Evolutionary conservation across 306 rosid genomes (phyloP).

Genomic region (Oxytropis ochrocephala): DNA sequence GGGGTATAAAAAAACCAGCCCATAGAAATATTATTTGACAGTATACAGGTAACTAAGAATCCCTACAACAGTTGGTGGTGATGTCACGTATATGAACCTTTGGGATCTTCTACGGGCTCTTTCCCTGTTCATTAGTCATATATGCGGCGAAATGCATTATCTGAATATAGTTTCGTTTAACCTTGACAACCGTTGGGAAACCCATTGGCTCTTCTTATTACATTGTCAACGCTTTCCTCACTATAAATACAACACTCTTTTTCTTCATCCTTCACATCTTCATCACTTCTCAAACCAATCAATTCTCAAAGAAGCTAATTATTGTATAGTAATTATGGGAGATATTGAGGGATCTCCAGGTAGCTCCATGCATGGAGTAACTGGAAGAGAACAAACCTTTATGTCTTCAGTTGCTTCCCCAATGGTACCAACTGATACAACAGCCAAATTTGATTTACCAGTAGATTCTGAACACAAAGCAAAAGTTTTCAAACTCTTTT

Average conservation of each 20-base stretch:
- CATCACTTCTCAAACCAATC: not conserved
- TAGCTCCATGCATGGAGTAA: constrained; percentile 97
- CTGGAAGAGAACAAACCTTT: constrained; percentile 66
- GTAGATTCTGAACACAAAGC: constrained; percentile 85
- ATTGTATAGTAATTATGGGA: constrained; percentile 17
- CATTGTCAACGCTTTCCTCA: constrained; percentile 38
- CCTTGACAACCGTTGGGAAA: constrained; percentile 6
- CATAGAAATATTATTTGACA: not conserved
- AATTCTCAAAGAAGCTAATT: not conserved
- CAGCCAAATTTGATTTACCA: constrained; percentile 60
- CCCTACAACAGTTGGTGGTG: not conserved
- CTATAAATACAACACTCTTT: constrained; percentile 37
- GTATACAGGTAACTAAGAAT: not conserved
- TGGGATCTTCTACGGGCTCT: constrained; percentile 50
- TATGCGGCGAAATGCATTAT: constrained; percentile 55
- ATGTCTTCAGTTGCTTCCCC: constrained; percentile 69
- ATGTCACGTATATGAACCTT: constrained; percentile 41
- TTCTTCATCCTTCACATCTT: not conserved
- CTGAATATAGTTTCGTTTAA: not conserved
- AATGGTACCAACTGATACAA: constrained; percentile 54
- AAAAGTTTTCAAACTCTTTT: constrained; percentile 62
- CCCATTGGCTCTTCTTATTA: constrained; percentile 27
- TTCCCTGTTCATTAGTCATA: constrained; percentile 8
- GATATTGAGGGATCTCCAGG: constrained; percentile 63
- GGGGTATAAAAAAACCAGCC: too few relatives aligned